These are phyloP conservation scores for Jaminaea rosea DNA, from an alignment of 1,284 basidiomycete genomes.

Conservation along the genomic window DNA sequence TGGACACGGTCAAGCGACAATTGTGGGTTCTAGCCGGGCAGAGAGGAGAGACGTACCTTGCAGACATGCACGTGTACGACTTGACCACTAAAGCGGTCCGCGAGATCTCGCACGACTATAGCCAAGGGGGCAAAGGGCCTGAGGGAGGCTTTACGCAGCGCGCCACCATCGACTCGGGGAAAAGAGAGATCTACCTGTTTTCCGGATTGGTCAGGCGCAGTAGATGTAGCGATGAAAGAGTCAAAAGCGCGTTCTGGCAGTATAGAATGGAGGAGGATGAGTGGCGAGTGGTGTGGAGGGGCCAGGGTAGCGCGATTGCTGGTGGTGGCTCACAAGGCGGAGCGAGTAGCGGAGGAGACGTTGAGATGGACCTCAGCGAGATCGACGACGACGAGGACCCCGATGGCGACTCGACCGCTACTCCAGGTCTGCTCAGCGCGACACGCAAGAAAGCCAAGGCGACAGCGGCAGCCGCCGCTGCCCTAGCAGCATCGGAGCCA, in stretches of 20 bases:
- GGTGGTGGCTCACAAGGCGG: neutral
- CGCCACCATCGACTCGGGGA: constrained; percentile 34
- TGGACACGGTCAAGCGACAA: constrained; percentile 29
- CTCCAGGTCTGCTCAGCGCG: no score
- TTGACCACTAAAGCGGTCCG: constrained; percentile 25
- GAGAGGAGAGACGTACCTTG: constrained; percentile 39
- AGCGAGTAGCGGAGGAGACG: constrained; percentile 1
- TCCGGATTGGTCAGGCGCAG: constrained; percentile 34
- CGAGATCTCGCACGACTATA: constrained; percentile 22
- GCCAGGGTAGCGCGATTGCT: constrained; percentile 3
- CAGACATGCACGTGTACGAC: constrained; percentile 44
- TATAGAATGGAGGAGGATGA: constrained; percentile 28
- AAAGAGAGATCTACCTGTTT: constrained; percentile 41
- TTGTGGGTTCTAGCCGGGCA: constrained; percentile 46
- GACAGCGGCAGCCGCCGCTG: neutral
- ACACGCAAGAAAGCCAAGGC: no score
- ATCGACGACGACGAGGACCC: constrained; percentile 13
- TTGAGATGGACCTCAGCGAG: constrained; percentile 7
- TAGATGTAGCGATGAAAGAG: constrained; percentile 10
- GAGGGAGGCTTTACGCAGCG: constrained; percentile 45
- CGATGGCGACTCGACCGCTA: neutral
- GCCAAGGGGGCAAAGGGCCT: constrained; percentile 25
- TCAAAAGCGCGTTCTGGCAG: constrained; percentile 30
- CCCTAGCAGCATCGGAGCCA: constrained; percentile 12
- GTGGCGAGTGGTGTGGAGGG: constrained; percentile 27